Evolutionary conservation across 345 rosid genomes (phyloP).

Genomic region (Eucalyptus cloeziana): DNA sequence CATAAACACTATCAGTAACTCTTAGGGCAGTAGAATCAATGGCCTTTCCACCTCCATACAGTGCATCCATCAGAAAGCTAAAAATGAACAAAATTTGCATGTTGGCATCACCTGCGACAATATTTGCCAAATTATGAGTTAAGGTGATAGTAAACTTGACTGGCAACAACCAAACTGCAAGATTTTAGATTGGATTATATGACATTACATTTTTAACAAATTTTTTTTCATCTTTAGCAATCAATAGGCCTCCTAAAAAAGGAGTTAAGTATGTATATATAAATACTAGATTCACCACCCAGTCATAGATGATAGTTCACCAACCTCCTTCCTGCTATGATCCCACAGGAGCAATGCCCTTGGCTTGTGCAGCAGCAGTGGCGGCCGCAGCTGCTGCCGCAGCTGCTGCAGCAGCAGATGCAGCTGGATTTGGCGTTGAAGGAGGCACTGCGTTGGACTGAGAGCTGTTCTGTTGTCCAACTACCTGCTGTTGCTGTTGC

Average conservation of each 20-base stretch:
- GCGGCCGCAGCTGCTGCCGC: slow-evolving; percentile 53
- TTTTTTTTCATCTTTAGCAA: not conserved
- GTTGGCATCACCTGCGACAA: not conserved
- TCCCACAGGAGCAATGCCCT: slow-evolving; percentile 84
- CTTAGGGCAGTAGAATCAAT: not conserved
- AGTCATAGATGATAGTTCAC: not conserved
- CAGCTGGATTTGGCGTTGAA: slow-evolving; percentile 57
- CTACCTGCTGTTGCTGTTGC: slow-evolving; percentile 36
- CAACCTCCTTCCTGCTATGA: slow-evolving; percentile 18
- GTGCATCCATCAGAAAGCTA: not conserved
- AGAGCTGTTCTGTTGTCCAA: slow-evolving; percentile 23
- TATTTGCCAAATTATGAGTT: not conserved
- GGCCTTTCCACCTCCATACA: not conserved
- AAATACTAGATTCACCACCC: not conserved
- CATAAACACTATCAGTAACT: not conserved
- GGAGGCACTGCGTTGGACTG: slow-evolving; percentile 66
- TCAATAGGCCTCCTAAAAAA: not conserved
- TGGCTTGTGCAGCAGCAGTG: slow-evolving; percentile 56
- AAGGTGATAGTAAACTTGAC: not conserved
- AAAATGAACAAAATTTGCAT: not conserved
- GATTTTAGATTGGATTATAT: not conserved
- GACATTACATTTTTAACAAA: not conserved
- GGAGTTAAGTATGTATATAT: not conserved
- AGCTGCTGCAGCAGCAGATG: slow-evolving; percentile 54
- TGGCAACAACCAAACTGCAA: not conserved